A percentile compares a stretch with the other conserved stretches of the same genome.
phyloP scores from a whole-genome alignment of 305 asterid genomes.

The Fraxinus ornus region DNA sequence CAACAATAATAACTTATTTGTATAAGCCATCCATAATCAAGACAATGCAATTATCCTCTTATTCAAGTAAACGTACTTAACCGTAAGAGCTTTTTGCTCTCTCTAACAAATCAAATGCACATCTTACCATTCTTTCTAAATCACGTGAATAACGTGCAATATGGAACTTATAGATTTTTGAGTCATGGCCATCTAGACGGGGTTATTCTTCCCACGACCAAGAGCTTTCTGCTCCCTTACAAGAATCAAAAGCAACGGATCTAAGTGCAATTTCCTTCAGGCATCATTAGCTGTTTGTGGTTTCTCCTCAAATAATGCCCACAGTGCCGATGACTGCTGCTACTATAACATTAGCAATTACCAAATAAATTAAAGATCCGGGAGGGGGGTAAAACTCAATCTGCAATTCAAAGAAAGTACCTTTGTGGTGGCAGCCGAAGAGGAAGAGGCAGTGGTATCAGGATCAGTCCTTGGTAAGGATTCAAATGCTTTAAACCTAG shows the following conservation, averaged over 20 bases:
- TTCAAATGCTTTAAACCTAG: constrained; percentile 81
- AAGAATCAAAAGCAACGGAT: constrained; percentile 87
- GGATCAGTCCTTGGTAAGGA: constrained; percentile 55
- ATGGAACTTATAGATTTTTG: constrained; percentile 70
- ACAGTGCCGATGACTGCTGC: constrained; percentile 53
- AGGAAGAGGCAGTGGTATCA: constrained; percentile 42
- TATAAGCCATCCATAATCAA: not conserved
- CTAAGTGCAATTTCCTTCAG: constrained; percentile 95
- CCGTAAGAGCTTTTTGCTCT: too few relatives aligned
- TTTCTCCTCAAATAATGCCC: constrained; percentile 89
- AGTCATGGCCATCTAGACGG: constrained; percentile 91
- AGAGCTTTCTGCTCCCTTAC: constrained; percentile 94
- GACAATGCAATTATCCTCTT: too few relatives aligned
- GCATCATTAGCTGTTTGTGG: constrained; percentile 87
- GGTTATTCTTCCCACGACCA: constrained; percentile 84
- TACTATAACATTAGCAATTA: constrained; percentile 28
- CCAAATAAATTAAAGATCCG: constrained; percentile 15
- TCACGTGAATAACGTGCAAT: not conserved
- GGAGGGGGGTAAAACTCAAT: not conserved
- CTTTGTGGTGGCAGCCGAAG: constrained; percentile 43
- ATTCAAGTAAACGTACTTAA: too few relatives aligned
- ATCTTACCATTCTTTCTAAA: not conserved
- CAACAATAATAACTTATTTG: not conserved
- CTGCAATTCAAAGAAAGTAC: constrained; percentile 25
- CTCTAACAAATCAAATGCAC: not conserved